phyloP scores from a whole-genome alignment of 768 basidiomycete species.

The Pisolithus albus region DNA sequence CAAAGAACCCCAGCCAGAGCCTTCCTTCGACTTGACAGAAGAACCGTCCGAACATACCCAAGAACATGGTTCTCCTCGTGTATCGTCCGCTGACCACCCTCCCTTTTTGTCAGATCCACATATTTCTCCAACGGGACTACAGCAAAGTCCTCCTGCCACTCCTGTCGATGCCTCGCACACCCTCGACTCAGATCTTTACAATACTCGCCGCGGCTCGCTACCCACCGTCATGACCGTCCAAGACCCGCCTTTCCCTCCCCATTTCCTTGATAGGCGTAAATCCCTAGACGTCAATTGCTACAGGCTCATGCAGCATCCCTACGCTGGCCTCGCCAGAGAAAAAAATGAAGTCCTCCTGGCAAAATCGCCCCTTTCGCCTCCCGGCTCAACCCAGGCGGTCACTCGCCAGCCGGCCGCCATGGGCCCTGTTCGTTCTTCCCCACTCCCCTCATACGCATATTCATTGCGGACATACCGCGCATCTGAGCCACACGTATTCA shows the following conservation, averaged over 20 bases:
- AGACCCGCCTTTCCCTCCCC: conserved; percentile 29
- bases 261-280: conserved; percentile 30
- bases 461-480: conserved; percentile 27
- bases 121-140: conserved; percentile 6
- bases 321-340: conserved; percentile 27
- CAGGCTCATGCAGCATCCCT: conserved; percentile 44
- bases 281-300: conserved; percentile 41
- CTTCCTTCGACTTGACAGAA: conserved; percentile 33
- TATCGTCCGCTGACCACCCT: conserved; percentile 6
- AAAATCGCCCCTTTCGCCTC: conserved; percentile 28
- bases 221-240: conserved; percentile 32
- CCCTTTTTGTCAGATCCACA: conserved; percentile 9
- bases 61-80: conserved; percentile 4
- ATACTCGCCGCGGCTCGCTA: conserved; percentile 47
- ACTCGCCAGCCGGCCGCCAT: conserved; percentile 31
- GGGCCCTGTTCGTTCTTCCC: conserved; percentile 39
- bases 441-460: conserved; percentile 41
- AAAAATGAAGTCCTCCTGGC: conserved; percentile 29
- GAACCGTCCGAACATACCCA: conserved; percentile 27
- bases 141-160: conserved; percentile 32
- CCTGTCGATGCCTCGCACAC: conserved; percentile 15
- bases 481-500: conserved; percentile 28
- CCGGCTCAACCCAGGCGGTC: conserved; percentile 29
- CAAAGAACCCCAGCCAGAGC: conserved; percentile 25
- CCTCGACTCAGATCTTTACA: conserved; percentile 29